Conservation (phyloP, 306 rosid genomes). For the Pterocarpus macrocarpus region DNA sequence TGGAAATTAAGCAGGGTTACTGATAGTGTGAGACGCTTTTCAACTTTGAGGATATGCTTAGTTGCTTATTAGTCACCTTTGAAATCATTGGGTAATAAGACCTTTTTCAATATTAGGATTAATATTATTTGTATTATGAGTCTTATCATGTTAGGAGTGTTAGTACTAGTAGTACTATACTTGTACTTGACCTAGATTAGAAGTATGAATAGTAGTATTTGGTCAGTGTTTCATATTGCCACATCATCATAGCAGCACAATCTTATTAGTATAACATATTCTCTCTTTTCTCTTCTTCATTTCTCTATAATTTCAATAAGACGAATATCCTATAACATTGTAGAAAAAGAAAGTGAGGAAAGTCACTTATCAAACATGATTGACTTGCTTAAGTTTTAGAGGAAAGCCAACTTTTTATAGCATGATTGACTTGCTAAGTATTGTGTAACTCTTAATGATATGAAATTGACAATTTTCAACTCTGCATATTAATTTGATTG, state of each 20-base stretch:
- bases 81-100: slow-evolving; percentile 16
- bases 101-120: slow-evolving; percentile 20
- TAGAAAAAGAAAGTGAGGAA: background rate
- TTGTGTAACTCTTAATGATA: background rate
- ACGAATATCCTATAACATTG: background rate
- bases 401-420: background rate
- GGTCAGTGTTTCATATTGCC: background rate
- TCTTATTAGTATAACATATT: slow-evolving; percentile 11
- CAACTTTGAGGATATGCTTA: slow-evolving; percentile 20
- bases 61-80: slow-evolving; percentile 26
- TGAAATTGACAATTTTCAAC: slow-evolving; percentile 9
- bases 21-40: slow-evolving; percentile 1
- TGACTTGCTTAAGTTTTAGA: background rate
- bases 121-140: background rate
- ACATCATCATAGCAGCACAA: slow-evolving; percentile 1
- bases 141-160: slow-evolving; percentile 6
- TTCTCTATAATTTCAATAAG: background rate
- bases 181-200: slow-evolving; percentile 28
- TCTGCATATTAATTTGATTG: background rate
- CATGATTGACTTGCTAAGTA: slow-evolving; percentile 18
- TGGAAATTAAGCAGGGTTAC: slow-evolving; percentile 14
- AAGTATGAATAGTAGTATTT: slow-evolving; percentile 6
- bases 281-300: slow-evolving; percentile 6
- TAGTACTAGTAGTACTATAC: background rate
- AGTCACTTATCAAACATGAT: slow-evolving; percentile 1